Percentiles rank a stretch among this genome's conserved stretches.
Conservation (phyloP, 192 early-diverging fungal genomes). For the Dispira simplex region DNA sequence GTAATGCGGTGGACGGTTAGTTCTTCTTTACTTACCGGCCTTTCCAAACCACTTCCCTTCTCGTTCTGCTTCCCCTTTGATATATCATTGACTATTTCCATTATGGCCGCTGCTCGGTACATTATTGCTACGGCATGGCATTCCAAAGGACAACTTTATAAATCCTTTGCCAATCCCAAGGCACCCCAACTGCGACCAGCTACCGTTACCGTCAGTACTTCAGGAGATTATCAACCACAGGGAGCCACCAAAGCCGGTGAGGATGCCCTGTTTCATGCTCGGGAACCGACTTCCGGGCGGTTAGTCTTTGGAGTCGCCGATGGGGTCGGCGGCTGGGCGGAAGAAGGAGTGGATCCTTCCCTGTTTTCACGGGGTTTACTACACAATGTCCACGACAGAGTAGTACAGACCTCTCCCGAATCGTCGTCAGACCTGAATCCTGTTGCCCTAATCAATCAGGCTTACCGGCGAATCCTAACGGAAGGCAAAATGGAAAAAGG, state of each 20-base stretch:
- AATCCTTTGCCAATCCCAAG: neutral
- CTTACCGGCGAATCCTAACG: neutral
- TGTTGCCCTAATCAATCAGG: neutral
- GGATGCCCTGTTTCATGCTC: conserved; percentile 4
- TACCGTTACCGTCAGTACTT: neutral
- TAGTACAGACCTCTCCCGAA: neutral
- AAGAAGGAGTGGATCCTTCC: conserved; percentile 7
- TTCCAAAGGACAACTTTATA: conserved; percentile 3
- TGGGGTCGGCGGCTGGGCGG: conserved; percentile 7
- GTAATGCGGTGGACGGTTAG: too few relatives aligned
- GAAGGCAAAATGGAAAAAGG: conserved; percentile 1
- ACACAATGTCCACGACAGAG: neutral
- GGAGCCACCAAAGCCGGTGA: neutral
- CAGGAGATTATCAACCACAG: neutral
- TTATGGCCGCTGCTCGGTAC: neutral
- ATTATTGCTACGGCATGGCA: conserved; percentile 7
- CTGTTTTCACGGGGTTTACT: neutral
- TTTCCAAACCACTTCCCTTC: too few relatives aligned
- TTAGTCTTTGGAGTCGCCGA: conserved; percentile 8
- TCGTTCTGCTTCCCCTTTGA: too few relatives aligned
- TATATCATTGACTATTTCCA: too few relatives aligned
- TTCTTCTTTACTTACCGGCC: too few relatives aligned
- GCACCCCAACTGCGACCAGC: too few relatives aligned
- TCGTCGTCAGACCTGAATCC: neutral
- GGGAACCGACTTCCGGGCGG: neutral